Base-by-base conservation (phyloP, 352 stramenopile species). In the Peronospora destructor region DNA sequence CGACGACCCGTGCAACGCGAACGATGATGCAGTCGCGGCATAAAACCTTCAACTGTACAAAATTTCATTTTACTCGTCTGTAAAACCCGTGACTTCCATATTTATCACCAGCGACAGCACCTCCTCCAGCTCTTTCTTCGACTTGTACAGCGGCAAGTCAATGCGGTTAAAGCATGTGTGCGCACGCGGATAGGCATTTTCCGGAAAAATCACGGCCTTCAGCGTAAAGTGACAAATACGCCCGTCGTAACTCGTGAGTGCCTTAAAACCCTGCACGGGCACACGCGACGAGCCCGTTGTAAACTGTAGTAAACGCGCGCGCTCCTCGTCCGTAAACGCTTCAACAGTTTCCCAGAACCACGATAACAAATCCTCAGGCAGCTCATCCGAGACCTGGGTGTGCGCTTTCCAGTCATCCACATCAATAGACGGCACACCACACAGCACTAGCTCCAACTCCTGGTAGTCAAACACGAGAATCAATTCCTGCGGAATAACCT, bases 51-150 rank as follows among this genome's bases (percentile, higher is more conserved):
- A 62, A 59, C 47, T 62, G 50, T 62, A 69, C 56, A 67, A 67
- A 64, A 72, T 63, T 68, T 39, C 51, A 66, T 47, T 62, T 71
- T 64, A 92, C 60, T 90, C 74, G 59, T 87, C 73, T 43, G 64
- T 88, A 56, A 98, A 98, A 47, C 95, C 94, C 30, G 91, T 97
- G 29, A 95, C 66, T 61, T 98, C 92, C 92, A 98, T 98, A 50
- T 96, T 90, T 45, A 98, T 91, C 33, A 97, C 91, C 53, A 97
- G 78, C 42, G 86, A 96, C 26, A 99, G 68, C 45, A 95, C 96
- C 52, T 98, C 85, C 45, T 97, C 76, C 17, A 99, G 64, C 55
- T 98, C 88, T 45, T 87, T 78, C 66, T 96, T 97, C 10, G 72
- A 87, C 49, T 69, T 71, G 49, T 91, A 93, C 25, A 87, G 53